These are phyloP conservation scores for Dipodascus albidus DNA, from an alignment of 805 yeast genomes.

Conservation along the genomic window DNA sequence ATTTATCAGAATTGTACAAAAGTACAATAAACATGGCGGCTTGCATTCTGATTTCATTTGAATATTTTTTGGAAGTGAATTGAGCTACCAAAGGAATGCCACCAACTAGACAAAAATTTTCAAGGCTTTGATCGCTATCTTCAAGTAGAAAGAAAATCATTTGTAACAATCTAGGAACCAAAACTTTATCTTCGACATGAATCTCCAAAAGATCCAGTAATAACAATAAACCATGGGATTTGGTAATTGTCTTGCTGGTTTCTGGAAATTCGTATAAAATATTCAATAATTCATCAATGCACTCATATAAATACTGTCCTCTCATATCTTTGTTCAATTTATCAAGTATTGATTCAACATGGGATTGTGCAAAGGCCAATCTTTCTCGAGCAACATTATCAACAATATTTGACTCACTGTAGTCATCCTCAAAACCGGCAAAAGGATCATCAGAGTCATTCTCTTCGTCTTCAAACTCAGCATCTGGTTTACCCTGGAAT, in stretches of 20 bases:
- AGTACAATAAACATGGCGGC: conserved; percentile 14
- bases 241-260: conserved; percentile 10
- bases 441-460: conserved; percentile 10
- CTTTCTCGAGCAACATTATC: conserved; percentile 10
- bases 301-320: conserved; percentile 4
- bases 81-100: conserved; percentile 16
- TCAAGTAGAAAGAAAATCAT: conserved; percentile 6
- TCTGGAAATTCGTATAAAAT: conserved; percentile 11
- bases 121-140: conserved; percentile 10
- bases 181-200: conserved; percentile 1
- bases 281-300: not conserved
- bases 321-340: conserved; percentile 2
- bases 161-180: conserved; percentile 7
- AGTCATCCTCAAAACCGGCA: conserved; percentile 9
- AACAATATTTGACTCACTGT: conserved; percentile 13
- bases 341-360: conserved; percentile 2
- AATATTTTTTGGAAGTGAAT: conserved; percentile 10
- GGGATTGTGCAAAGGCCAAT: conserved; percentile 7
- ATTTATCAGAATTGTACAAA: conserved; percentile 20
- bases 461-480: conserved; percentile 5
- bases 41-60: conserved; percentile 11
- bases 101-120: conserved; percentile 15
- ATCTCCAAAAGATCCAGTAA: conserved; percentile 14
- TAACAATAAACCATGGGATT: conserved; percentile 16
- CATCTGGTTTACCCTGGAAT: not conserved